Evolutionary conservation across 352 stramenopile species (phyloP).

Genomic region (Elongisporangium undulatum): DNA sequence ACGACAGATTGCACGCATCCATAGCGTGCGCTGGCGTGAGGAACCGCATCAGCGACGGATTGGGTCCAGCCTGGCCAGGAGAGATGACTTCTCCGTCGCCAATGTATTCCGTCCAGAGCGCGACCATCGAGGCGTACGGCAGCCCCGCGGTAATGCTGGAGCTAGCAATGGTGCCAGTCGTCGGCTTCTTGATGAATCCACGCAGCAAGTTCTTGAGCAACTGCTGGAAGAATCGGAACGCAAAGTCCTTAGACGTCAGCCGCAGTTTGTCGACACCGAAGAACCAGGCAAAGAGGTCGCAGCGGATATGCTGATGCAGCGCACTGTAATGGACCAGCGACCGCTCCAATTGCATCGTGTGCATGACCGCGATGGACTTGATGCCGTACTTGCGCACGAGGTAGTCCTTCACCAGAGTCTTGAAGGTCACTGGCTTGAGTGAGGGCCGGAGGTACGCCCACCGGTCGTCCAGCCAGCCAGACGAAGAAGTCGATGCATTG

Average conservation of each 20-base stretch:
- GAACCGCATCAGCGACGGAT: slow-evolving; percentile 6
- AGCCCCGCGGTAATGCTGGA: slow-evolving; percentile 3
- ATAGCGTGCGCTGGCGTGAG: slow-evolving; percentile 27
- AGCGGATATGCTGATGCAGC: slow-evolving; percentile 43
- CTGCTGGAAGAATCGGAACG: slow-evolving; percentile 55
- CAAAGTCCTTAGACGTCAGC: slow-evolving; percentile 38
- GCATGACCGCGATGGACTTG: slow-evolving; percentile 67
- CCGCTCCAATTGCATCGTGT: slow-evolving; percentile 61
- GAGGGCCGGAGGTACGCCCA: slow-evolving; percentile 28
- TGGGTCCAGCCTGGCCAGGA: not conserved
- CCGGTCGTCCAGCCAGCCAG: slow-evolving; percentile 14
- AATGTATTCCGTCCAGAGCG: slow-evolving; percentile 57
- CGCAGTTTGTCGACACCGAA: slow-evolving; percentile 45
- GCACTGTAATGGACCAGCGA: slow-evolving; percentile 52
- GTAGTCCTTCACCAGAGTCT: slow-evolving; percentile 53
- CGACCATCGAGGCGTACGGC: slow-evolving; percentile 37
- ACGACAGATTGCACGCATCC: slow-evolving; percentile 34
- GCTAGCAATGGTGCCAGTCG: not conserved
- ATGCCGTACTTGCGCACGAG: slow-evolving; percentile 69
- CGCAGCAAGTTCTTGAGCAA: slow-evolving; percentile 40
- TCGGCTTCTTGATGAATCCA: slow-evolving; percentile 27
- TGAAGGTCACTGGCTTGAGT: slow-evolving; percentile 30
- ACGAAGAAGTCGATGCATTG: slow-evolving; percentile 3
- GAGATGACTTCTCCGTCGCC: slow-evolving; percentile 42
- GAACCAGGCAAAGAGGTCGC: slow-evolving; percentile 67